Conservation (phyloP, 148 eudicot species). For the Rheum nobile region DNA sequence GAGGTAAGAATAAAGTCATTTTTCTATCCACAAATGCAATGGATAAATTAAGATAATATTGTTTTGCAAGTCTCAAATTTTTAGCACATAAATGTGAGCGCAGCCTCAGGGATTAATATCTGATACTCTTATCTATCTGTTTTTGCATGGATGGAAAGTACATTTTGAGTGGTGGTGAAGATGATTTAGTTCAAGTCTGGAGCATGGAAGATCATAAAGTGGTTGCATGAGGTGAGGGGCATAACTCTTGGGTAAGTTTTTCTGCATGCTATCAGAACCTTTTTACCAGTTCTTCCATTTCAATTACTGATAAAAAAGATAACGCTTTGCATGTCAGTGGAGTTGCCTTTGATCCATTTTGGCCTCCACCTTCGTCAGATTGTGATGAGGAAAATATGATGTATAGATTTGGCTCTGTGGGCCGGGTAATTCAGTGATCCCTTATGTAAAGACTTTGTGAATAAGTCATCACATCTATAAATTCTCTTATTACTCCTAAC, state of each 20-base stretch:
- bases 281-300: no score
- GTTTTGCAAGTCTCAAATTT: no score
- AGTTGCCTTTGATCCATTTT: slow-evolving; percentile 77
- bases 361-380: slow-evolving; percentile 70
- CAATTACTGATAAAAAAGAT: not conserved
- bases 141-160: slow-evolving; percentile 71
- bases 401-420: slow-evolving; percentile 87
- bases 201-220: slow-evolving; percentile 86
- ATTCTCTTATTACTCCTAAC: no score
- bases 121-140: slow-evolving; percentile 6
- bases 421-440: slow-evolving; percentile 38
- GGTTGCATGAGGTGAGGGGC: slow-evolving; percentile 96
- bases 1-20: slow-evolving; percentile 62
- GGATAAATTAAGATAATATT: no score
- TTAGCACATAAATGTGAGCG: no score
- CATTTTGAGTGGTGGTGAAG: slow-evolving; percentile 85
- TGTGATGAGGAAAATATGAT: slow-evolving; percentile 47
- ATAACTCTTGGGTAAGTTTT: slow-evolving; percentile 90
- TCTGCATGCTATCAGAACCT: no score
- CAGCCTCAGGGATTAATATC: no score
- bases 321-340: slow-evolving; percentile 69
- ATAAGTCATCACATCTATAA: no score
- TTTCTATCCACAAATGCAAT: no score
- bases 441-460: no score
- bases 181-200: slow-evolving; percentile 94